Evolutionary conservation across 257 asterid genomes (phyloP), one percentile per base, ranked within the genome.

Genomic region (Solanum lycopersicoides): DNA sequence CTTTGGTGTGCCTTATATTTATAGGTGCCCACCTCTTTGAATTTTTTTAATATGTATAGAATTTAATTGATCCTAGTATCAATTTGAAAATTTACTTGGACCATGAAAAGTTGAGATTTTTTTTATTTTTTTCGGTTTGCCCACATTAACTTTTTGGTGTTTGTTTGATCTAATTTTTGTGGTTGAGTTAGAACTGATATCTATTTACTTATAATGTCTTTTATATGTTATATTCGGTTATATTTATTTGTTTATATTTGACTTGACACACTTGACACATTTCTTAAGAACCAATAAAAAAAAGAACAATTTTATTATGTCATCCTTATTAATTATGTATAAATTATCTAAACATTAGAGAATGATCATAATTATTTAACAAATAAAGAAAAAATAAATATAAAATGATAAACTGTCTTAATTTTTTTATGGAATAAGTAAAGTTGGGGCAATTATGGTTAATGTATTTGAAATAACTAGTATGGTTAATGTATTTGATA

Each of bases 1-100:
- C 76, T 45, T 12, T 45, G 39, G 65, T 15, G 28, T 47, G 30
- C 18, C 68, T 82, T 82, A 50, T 82, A 82, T 82, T 28, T 82
- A 82, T 82, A 82, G 85, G 21, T 82, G 85, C n/a, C 85, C 25
- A 11, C 39, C 10, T 45, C 66, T 28, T 44, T 45, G 65, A 28
- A 28, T 2, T 25, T 44, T 77, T 44, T 2, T 12, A 42, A 16
- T 6, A 53, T 15, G 59, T 50, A 50, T 75, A 14, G 6, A 39
- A 37, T 77, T 42, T 76, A n/a, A 42, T 23, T 45, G 37, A 15
- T 44, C 8, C 39, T 25, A 9, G 15, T 44, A 44, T 44, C n/a
- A 2, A 25, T 44, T 14, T 45, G 84, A 25, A 45, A 25, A 9
- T 45, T 79, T 45, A 45, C 28, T 11, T 15, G 35, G 42, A 11